A percentile compares a stretch with the other conserved stretches of the same genome.
phyloP scores from a whole-genome alignment of 208 protist species.

The Trypanosoma lewisi region DNA sequence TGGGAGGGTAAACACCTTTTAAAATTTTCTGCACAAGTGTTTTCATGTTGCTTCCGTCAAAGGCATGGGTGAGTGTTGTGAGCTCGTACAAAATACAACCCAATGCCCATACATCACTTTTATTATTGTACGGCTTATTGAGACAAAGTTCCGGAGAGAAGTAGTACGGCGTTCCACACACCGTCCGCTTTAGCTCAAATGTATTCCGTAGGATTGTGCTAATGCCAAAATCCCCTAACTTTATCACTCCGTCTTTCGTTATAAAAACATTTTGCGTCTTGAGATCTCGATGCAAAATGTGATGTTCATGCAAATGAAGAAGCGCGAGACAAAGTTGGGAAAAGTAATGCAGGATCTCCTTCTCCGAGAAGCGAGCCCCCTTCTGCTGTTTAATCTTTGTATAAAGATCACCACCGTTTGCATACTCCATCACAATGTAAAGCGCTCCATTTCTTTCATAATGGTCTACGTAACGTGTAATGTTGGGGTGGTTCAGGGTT shows the following conservation, averaged over 20 bases:
- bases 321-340: slow-evolving; percentile 82
- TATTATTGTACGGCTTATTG: slow-evolving; percentile 94
- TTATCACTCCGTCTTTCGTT: slow-evolving; percentile 79
- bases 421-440: slow-evolving; percentile 94
- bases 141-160: slow-evolving; percentile 94
- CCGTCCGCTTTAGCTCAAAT: slow-evolving; percentile 85
- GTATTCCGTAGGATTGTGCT: slow-evolving; percentile 91
- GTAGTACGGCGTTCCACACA: slow-evolving; percentile 96
- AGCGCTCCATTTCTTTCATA: slow-evolving; percentile 75
- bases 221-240: slow-evolving; percentile 93
- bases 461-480: slow-evolving; percentile 88
- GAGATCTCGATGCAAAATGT: slow-evolving; percentile 90
- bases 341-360: slow-evolving; percentile 84
- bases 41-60: slow-evolving; percentile 90
- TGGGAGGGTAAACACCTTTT: slow-evolving; percentile 83
- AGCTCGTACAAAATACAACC: slow-evolving; percentile 91
- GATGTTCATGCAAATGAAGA: slow-evolving; percentile 79
- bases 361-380: slow-evolving; percentile 66
- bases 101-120: slow-evolving; percentile 92
- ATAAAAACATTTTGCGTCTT: slow-evolving; percentile 92
- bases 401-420: slow-evolving; percentile 86
- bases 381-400: slow-evolving; percentile 79
- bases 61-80: slow-evolving; percentile 87
- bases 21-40: slow-evolving; percentile 89
- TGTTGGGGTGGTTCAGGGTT: slow-evolving; percentile 87